Percentiles rank a stretch among this genome's conserved stretches.
Conservation (phyloP, 2,329 filamentous ascomycete genomes). For the Beauveria rudraprayagi region DNA sequence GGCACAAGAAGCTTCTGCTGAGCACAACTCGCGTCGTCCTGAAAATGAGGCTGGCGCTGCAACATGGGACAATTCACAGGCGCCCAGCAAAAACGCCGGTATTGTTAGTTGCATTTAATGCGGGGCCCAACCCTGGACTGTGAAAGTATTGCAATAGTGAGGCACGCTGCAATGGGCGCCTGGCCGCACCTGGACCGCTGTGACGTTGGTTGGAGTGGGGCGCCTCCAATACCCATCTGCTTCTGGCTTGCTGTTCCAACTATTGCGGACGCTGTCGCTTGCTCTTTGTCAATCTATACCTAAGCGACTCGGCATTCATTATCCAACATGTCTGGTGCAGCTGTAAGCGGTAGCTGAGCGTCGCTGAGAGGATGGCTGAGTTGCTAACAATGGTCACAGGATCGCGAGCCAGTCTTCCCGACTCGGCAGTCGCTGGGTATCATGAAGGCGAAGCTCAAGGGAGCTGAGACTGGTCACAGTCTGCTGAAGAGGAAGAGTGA, state of each 20-base stretch:
- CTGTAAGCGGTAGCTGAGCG: slow-evolving; percentile 22
- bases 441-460: slow-evolving; percentile 98
- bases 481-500: slow-evolving; percentile 97
- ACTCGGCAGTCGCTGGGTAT: slow-evolving; percentile 92
- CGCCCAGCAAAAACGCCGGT: background rate
- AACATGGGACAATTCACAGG: slow-evolving; percentile 5
- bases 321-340: slow-evolving; percentile 31
- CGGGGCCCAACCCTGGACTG: background rate
- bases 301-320: background rate
- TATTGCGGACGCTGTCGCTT: background rate
- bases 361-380: too few relatives aligned
- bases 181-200: background rate
- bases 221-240: background rate
- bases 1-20: background rate
- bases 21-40: slow-evolving; percentile 7
- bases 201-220: slow-evolving; percentile 9
- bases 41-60: slow-evolving; percentile 5
- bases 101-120: slow-evolving; percentile 12
- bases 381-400: slow-evolving; percentile 41
- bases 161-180: background rate
- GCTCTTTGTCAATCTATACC: slow-evolving; percentile 3
- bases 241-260: background rate
- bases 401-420: slow-evolving; percentile 92
- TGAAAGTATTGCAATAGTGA: slow-evolving; percentile 5
- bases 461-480: slow-evolving; percentile 83